phyloP scores from a whole-genome alignment of 495 filamentous ascomycete genomes.

The Glutinoglossum americanum region DNA sequence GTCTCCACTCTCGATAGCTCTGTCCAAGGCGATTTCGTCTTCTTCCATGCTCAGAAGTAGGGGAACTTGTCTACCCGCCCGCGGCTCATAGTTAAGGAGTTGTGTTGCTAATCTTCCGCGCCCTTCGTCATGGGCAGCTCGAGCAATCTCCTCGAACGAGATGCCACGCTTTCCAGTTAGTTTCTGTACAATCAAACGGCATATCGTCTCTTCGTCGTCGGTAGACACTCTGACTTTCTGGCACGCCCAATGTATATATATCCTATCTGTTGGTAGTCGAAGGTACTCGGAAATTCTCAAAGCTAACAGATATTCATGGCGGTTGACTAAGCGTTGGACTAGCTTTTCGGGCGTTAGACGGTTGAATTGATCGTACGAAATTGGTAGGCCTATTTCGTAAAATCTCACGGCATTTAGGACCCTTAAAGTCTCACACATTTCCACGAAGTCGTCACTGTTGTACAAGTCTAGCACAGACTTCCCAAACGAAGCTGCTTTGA shows the following conservation, averaged over 20 bases:
- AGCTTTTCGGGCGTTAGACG: constrained; percentile 75
- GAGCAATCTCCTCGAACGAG: constrained; percentile 83
- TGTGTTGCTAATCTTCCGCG: constrained; percentile 68
- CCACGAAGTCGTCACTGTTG: constrained; percentile 93
- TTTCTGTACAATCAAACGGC: constrained; percentile 67
- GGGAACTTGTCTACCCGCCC: constrained; percentile 86
- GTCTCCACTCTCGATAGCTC: constrained; percentile 89
- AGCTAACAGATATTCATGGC: constrained; percentile 79
- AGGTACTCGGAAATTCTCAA: constrained; percentile 78
- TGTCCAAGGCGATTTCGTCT: constrained; percentile 86
- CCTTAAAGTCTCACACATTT: constrained; percentile 87
- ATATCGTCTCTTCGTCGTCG: constrained; percentile 74
- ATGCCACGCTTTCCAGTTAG: constrained; percentile 73
- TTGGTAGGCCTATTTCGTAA: constrained; percentile 70
- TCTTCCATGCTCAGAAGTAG: constrained; percentile 91
- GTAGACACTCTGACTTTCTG: constrained; percentile 75
- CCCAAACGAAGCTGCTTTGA: constrained; percentile 89
- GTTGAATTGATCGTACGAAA: constrained; percentile 83
- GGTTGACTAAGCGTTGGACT: constrained; percentile 63
- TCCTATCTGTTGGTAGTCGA: constrained; percentile 63
- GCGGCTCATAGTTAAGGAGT: constrained; percentile 77
- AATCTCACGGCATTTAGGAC: constrained; percentile 82
- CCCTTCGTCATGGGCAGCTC: constrained; percentile 90
- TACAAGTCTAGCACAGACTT: constrained; percentile 94
- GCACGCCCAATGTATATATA: constrained; percentile 92